Base-by-base conservation (phyloP, 768 basidiomycete species). In the Tremella fuciformis region DNA sequence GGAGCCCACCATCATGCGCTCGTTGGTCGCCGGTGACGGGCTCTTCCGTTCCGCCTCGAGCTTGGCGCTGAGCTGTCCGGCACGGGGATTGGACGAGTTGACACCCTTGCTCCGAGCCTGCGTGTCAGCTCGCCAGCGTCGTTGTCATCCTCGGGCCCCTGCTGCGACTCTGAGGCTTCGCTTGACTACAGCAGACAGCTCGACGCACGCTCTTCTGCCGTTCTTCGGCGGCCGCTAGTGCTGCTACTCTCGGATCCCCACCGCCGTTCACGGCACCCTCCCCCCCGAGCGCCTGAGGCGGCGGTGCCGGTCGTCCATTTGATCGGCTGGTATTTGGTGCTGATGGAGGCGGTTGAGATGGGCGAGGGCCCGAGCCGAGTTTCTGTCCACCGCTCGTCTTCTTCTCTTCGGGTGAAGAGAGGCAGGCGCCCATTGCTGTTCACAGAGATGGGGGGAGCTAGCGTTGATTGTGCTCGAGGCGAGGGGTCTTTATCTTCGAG, bases 361-460 rank as follows among this genome's bases (percentile, higher is more conserved):
- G 64, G 13, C 52, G 51, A 18, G 51, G 29, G 13, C 25, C 67
- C 0, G 73, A 73, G 18, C 75, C 75, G 3, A 76, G 65, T 29
- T 57, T 61, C 38, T 74, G 74, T 16, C 74, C 74, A 13, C 65
- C 62, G 41, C 50, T 53, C 7, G 53, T 19, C 48, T 59, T 41
- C 34, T 56, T 50, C 50, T 58, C 19, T 58, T 53, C 21, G 57
- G 75, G 75, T 57, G 73, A 72, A 16, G 75, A 76, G 59, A 76
- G 71, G 46, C 75, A 76, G 54, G 73, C 71, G 38, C 75, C 75
- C 75, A 76, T 76, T n/a, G 29, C 29, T 34, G 29, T 34, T 34
- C 29, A 34, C n/a, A n/a, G n/a, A n/a, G n/a, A n/a, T n/a, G n/a
- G n/a, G n/a, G n/a, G n/a, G n/a, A n/a, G n/a, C n/a, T n/a, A n/a